Evolutionary conservation across 2,329 filamentous ascomycete species (phyloP), one percentile per base, ranked within the genome.

Genomic region (Calonectria montana): DNA sequence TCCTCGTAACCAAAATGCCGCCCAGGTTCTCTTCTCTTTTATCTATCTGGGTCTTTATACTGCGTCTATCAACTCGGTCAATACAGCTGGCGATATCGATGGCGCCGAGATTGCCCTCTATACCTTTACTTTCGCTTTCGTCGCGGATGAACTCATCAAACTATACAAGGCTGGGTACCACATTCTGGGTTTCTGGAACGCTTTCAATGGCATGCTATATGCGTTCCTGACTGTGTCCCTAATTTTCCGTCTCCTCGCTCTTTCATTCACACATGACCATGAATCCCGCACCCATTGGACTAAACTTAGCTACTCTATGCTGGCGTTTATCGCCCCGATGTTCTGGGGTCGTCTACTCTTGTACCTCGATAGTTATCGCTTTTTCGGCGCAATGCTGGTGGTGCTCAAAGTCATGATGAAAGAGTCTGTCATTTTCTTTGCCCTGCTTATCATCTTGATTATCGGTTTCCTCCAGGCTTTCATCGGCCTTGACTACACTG

Each of bases 341-440:
- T 98, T 99, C 83, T 99, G 97, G 96, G 94, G 92, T 80, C 93
- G 97, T 5, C 88, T 99, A 71, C 86, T 99, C 73, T 90, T 99
- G 8, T 99, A 98, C 81, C 90, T 99, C 21, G 97, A 99, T 83
- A 94, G 94, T 39, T 91, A 97, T 88, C 92, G 94, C 67, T 99
- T 99, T 87, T 99, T 99, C 79, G 97, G 97, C 27, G 95, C 96
- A 62, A 99, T 99, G 97, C 90, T 99, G 1, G 96, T 99, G 2
- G 96, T 99, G 2, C 87, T 99, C 53, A 97, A 98, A 82, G 94
- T 96, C 64, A 96, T 96, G 94, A 96, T 96, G 93, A 95, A 94
- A 80, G 94, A 96, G 83, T 97, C 94, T 0, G 87, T 98, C 77
- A 98, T 98, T 75, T 99, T 99, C 87, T 99, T 99, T 80, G 95